Conservation (phyloP, 2,329 filamentous ascomycete genomes). For the Colletotrichum sublineola region DNA sequence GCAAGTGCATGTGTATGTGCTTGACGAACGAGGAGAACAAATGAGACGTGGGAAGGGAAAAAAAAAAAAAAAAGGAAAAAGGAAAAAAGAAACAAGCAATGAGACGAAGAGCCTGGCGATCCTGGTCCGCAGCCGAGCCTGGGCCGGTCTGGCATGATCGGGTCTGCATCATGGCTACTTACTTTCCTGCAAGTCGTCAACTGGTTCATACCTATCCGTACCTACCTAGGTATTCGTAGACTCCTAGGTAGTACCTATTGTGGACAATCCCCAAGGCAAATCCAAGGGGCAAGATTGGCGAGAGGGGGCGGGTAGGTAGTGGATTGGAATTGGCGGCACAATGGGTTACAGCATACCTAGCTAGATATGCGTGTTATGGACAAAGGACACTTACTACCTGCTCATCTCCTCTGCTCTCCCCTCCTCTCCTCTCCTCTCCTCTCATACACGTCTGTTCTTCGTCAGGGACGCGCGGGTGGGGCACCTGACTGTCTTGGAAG, state of each 20-base stretch:
- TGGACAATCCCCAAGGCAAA: neutral
- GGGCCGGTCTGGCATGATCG: slow-evolving; percentile 22
- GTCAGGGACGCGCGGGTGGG: neutral
- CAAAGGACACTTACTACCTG: neutral
- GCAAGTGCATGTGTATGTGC: neutral
- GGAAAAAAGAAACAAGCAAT: neutral
- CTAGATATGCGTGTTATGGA: slow-evolving; percentile 1
- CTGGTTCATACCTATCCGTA: neutral
- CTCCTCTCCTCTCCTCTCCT: no score
- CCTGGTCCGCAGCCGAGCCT: slow-evolving; percentile 6
- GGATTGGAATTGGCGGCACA: neutral
- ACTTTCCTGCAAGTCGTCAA: slow-evolving; percentile 9
- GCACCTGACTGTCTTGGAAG: neutral
- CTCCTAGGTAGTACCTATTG: neutral
- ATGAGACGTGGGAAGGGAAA: neutral
- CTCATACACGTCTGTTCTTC: neutral
- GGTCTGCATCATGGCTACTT: slow-evolving; percentile 11
- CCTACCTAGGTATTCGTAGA: no score
- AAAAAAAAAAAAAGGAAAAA: neutral
- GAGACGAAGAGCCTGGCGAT: neutral
- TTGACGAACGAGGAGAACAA: neutral
- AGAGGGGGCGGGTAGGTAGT: neutral
- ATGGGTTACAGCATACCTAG: neutral
- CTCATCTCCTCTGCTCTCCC: no score
- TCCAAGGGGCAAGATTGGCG: slow-evolving; percentile 10